phyloP scores from a whole-genome alignment of 2,329 filamentous ascomycete genomes.

The Talaromyces piceae region DNA sequence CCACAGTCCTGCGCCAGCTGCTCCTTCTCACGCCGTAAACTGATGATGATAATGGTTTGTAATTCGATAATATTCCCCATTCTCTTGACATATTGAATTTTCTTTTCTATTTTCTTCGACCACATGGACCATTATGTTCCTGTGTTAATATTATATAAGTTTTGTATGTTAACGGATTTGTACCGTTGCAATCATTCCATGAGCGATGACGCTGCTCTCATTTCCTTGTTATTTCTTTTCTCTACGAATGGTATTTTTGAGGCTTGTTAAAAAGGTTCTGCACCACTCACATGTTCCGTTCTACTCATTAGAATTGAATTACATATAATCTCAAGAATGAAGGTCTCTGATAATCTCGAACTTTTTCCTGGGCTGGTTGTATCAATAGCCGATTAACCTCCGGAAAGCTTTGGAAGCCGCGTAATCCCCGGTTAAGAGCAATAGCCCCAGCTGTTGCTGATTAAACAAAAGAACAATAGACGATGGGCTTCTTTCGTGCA shows the following conservation, averaged over 20 bases:
- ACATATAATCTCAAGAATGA: background rate
- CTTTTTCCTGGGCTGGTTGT: too few species aligned
- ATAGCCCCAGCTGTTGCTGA: too few species aligned
- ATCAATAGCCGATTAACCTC: too few species aligned
- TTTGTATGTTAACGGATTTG: background rate
- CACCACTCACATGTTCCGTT: background rate
- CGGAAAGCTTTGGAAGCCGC: too few species aligned
- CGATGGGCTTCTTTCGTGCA: too few species aligned
- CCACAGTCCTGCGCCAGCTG: constrained; percentile 11
- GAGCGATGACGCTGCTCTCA: background rate
- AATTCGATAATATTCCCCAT: constrained; percentile 12
- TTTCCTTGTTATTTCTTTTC: background rate
- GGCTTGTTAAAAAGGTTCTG: background rate
- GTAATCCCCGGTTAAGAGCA: too few species aligned
- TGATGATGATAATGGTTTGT: constrained; percentile 4
- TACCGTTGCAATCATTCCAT: background rate
- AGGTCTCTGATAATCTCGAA: background rate
- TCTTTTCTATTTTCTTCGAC: constrained; percentile 8
- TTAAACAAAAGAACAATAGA: too few species aligned
- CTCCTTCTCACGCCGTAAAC: constrained; percentile 2
- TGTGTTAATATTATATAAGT: constrained; percentile 1
- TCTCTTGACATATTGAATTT: constrained; percentile 4
- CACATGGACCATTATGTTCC: background rate
- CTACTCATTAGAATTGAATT: too few species aligned
- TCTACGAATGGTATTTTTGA: background rate